Conservation (phyloP, 2,329 filamentous ascomycete species). For the Chalara sp. region DNA sequence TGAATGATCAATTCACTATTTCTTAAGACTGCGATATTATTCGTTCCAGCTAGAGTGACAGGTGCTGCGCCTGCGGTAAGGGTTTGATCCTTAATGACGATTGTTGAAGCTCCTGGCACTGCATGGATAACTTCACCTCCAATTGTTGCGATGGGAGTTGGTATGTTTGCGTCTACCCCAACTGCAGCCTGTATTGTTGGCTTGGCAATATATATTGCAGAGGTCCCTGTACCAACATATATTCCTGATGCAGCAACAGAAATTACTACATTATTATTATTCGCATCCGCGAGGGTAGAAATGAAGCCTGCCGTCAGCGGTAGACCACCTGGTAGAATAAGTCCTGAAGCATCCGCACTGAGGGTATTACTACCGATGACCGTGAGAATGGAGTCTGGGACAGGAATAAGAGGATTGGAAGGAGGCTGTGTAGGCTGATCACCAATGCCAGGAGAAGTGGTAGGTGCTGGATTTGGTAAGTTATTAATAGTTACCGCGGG, state of each 20-base stretch:
- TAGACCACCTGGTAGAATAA: no score
- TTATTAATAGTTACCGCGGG: not conserved
- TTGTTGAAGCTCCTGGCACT: constrained; percentile 7
- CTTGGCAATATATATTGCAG: no score
- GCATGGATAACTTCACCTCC: constrained; percentile 10
- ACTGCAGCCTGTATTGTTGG: no score
- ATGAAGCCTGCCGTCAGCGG: no score
- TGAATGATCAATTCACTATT: constrained; percentile 9
- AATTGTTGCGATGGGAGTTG: constrained; percentile 13
- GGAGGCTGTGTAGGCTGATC: not conserved
- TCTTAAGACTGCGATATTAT: constrained; percentile 4
- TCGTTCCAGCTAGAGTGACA: constrained; percentile 7
- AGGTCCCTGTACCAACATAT: no score
- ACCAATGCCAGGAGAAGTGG: not conserved
- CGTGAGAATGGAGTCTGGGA: no score
- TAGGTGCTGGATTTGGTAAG: not conserved
- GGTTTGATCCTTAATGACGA: constrained; percentile 9
- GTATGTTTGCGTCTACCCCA: not conserved
- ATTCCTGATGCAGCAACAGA: no score
- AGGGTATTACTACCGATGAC: no score
- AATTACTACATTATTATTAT: no score
- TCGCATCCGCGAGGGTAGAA: no score
- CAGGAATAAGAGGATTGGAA: no score
- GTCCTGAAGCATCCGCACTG: no score
- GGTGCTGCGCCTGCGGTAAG: constrained; percentile 6